Evolutionary conservation across 495 filamentous ascomycete genomes (phyloP).

Genomic region (Penicillium malachiteum): DNA sequence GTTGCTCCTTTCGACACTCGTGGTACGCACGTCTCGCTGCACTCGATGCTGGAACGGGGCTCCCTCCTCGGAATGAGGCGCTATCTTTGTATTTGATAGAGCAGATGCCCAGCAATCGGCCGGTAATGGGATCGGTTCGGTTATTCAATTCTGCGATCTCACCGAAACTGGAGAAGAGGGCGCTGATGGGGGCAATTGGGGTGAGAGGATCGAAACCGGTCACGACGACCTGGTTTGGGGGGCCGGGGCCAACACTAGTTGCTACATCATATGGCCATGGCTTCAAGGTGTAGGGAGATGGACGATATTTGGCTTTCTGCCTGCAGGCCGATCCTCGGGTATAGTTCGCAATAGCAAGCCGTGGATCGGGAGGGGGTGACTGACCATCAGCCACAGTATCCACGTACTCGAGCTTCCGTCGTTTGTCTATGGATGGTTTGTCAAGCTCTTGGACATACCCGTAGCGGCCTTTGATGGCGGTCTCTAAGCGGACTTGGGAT

Average conservation of each 20-base stretch:
- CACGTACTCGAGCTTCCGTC: conserved; percentile 68
- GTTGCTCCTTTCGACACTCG: conserved; percentile 61
- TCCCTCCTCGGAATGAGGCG: conserved; percentile 47
- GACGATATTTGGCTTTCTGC: conserved; percentile 69
- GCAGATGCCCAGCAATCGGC: conserved; percentile 88
- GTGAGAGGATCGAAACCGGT: conserved; percentile 91
- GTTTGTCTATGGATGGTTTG: conserved; percentile 61
- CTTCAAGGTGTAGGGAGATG: conserved; percentile 73
- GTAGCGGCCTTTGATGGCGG: conserved; percentile 63
- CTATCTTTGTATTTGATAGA: conserved; percentile 84
- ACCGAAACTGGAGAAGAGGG: conserved; percentile 81
- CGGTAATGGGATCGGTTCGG: conserved; percentile 87
- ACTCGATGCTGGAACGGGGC: conserved; percentile 62
- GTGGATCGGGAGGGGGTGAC: conserved; percentile 73
- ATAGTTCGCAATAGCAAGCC: conserved; percentile 64
- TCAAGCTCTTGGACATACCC: conserved; percentile 76
- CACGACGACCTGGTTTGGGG: conserved; percentile 84
- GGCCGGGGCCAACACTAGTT: conserved; percentile 83
- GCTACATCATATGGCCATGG: conserved; percentile 75
- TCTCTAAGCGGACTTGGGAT: conserved; percentile 61
- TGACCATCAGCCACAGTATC: conserved; percentile 64
- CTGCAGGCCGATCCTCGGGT: conserved; percentile 58
- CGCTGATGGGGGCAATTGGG: conserved; percentile 72
- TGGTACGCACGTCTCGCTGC: conserved; percentile 71
- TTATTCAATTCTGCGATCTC: conserved; percentile 87